A percentile compares a stretch with the other conserved stretches of the same genome.
These are phyloP conservation scores for Colletotrichum viniferum DNA, from an alignment of 2,329 filamentous ascomycete genomes.

Conservation along the genomic window DNA sequence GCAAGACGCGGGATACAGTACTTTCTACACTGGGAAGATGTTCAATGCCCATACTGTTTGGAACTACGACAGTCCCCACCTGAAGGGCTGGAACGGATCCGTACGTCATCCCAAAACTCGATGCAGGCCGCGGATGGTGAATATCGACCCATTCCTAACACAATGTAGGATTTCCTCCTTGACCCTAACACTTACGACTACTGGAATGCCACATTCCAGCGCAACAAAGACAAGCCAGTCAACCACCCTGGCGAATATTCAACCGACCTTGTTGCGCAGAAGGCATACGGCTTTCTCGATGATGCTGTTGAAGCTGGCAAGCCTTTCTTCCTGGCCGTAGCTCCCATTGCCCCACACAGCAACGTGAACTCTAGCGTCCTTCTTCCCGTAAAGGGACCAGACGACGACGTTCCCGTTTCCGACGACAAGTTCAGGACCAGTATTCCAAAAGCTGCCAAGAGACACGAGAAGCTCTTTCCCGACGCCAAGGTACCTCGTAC, in stretches of 20 bases:
- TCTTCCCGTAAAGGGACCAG: conserved; percentile 63
- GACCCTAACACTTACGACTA: conserved; percentile 74
- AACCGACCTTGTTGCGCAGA: conserved; percentile 63
- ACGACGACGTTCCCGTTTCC: conserved; percentile 54
- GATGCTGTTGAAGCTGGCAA: conserved; percentile 57
- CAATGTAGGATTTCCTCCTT: conserved; percentile 51
- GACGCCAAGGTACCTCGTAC: conserved; percentile 65
- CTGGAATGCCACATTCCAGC: conserved; percentile 67
- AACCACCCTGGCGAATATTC: conserved; percentile 46
- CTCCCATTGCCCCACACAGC: conserved; percentile 45
- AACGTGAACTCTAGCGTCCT: conserved; percentile 29
- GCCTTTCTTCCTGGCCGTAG: conserved; percentile 63
- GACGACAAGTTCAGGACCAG: conserved; percentile 46
- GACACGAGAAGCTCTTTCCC: conserved; percentile 65
- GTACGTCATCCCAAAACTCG: not conserved
- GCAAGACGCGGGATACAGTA: conserved; percentile 54
- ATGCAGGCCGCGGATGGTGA: not conserved
- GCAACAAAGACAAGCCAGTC: conserved; percentile 53
- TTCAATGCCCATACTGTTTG: conserved; percentile 54
- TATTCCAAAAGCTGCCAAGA: conserved; percentile 42
- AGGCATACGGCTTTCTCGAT: conserved; percentile 64
- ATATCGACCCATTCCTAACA: not conserved
- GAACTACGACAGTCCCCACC: conserved; percentile 56
- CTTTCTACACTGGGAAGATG: conserved; percentile 60
- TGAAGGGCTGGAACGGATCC: conserved; percentile 61